Evolutionary conservation across 202 grass and related monocot species (phyloP).

Genomic region (Setaria italica): DNA sequence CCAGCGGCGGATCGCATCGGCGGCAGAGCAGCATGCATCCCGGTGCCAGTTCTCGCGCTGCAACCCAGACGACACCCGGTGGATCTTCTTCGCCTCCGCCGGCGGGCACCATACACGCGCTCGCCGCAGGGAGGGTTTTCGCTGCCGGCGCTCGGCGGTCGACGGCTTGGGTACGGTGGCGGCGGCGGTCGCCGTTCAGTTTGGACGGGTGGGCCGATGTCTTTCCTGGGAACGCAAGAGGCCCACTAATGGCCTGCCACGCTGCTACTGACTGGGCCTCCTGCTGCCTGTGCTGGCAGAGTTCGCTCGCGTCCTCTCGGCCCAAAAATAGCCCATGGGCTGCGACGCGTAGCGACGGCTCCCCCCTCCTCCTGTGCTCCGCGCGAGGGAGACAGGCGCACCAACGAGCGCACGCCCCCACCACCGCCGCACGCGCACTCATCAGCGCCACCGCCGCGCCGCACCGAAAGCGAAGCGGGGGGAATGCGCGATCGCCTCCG

Average conservation of each 20-base stretch:
- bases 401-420: not conserved
- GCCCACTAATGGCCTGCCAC: not conserved
- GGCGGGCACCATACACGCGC: too few species aligned
- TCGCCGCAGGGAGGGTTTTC: too few species aligned
- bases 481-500: not conserved
- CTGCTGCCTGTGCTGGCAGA: too few species aligned
- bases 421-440: not conserved
- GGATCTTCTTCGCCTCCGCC: too few species aligned
- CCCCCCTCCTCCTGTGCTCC: not conserved
- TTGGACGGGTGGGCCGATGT: not conserved
- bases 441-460: not conserved
- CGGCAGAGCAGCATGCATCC: too few species aligned
- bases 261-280: too few species aligned
- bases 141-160: too few species aligned
- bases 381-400: not conserved
- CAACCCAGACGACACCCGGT: too few species aligned
- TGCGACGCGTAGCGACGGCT: not conserved
- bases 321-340: not conserved
- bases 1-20: too few species aligned
- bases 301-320: not conserved
- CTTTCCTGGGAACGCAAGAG: not conserved
- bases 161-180: too few species aligned
- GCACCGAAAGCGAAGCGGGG: not conserved
- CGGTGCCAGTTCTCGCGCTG: too few species aligned
- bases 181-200: too few species aligned